Evolutionary conservation across 106 monocot species (phyloP).

Genomic region (Phalaenopsis equestris): DNA sequence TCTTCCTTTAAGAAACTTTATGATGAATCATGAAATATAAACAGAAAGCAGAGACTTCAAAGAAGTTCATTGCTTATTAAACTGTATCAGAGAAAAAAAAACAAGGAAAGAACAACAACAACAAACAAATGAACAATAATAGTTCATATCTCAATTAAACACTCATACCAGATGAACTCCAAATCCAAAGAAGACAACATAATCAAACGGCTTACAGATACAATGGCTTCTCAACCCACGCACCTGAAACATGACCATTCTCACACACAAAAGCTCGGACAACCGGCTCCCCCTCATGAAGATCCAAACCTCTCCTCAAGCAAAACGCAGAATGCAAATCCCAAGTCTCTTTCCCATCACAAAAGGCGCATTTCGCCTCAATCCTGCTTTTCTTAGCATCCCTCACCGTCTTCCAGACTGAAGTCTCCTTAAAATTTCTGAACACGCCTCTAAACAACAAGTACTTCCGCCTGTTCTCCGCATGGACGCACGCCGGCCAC

Average conservation of each 20-base stretch:
- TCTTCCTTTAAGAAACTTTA: neutral
- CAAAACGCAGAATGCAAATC: slow-evolving; percentile 12
- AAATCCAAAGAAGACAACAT: neutral
- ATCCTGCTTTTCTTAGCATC: slow-evolving; percentile 5
- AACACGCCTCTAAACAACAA: slow-evolving; percentile 2
- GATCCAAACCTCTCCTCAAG: slow-evolving; percentile 12
- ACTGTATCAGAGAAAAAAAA: neutral
- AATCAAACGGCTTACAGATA: neutral
- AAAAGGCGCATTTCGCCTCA: slow-evolving; percentile 6
- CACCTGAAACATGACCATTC: slow-evolving; percentile 12
- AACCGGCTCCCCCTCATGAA: slow-evolving; percentile 5
- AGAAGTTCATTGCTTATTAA: neutral
- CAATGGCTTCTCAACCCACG: slow-evolving; percentile 12
- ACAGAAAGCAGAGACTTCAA: neutral
- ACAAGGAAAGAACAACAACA: neutral
- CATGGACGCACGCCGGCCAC: slow-evolving; percentile 8
- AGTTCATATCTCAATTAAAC: neutral
- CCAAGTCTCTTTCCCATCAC: slow-evolving; percentile 8
- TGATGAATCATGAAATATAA: neutral
- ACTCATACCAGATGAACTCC: neutral
- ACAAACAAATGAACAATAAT: neutral
- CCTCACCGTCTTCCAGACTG: slow-evolving; percentile 3
- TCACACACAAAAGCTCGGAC: slow-evolving; percentile 8
- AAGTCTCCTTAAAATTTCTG: neutral
- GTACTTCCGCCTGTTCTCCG: neutral